Conservation (phyloP, 305 asterid genomes). For the Salvia sclarea region DNA sequence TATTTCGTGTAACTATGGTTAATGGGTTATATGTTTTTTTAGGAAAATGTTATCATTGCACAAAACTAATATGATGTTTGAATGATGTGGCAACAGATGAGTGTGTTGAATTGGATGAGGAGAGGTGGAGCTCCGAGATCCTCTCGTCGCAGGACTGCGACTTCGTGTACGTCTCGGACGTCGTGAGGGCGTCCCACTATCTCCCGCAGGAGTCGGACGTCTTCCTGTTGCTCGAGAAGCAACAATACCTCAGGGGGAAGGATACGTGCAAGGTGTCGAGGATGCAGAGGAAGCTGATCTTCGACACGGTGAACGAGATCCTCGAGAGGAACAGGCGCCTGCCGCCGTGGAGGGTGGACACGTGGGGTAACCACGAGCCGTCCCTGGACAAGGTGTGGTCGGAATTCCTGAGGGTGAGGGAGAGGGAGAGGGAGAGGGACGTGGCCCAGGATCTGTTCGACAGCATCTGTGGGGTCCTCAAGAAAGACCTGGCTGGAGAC, state of each 20-base stretch:
- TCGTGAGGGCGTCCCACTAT: slow-evolving; percentile 60
- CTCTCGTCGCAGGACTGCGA: slow-evolving; percentile 47
- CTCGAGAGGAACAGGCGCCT: slow-evolving; percentile 55
- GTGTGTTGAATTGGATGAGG: slow-evolving; percentile 62
- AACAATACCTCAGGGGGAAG: slow-evolving; percentile 64
- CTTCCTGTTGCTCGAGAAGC: slow-evolving; percentile 70
- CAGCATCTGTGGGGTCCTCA: slow-evolving; percentile 63
- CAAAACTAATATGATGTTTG: neutral
- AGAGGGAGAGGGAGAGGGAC: slow-evolving; percentile 47
- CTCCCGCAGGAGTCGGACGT: slow-evolving; percentile 60
- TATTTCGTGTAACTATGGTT: neutral
- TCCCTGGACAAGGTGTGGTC: slow-evolving; percentile 53
- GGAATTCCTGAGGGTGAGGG: slow-evolving; percentile 64
- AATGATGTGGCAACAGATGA: slow-evolving; percentile 46
- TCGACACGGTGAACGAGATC: slow-evolving; percentile 66
- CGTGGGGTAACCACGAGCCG: slow-evolving; percentile 38
- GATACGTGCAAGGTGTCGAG: slow-evolving; percentile 56
- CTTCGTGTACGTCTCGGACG: slow-evolving; percentile 60
- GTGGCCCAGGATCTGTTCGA: slow-evolving; percentile 57
- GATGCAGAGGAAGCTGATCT: slow-evolving; percentile 63
- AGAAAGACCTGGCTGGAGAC: slow-evolving; percentile 70
- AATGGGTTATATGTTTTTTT: too few species aligned
- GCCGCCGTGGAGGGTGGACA: slow-evolving; percentile 76
- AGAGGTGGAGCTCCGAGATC: slow-evolving; percentile 53
- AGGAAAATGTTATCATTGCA: slow-evolving; percentile 34